Conservation (phyloP, 2,329 filamentous ascomycete species). For the Colletotrichum falcatum region DNA sequence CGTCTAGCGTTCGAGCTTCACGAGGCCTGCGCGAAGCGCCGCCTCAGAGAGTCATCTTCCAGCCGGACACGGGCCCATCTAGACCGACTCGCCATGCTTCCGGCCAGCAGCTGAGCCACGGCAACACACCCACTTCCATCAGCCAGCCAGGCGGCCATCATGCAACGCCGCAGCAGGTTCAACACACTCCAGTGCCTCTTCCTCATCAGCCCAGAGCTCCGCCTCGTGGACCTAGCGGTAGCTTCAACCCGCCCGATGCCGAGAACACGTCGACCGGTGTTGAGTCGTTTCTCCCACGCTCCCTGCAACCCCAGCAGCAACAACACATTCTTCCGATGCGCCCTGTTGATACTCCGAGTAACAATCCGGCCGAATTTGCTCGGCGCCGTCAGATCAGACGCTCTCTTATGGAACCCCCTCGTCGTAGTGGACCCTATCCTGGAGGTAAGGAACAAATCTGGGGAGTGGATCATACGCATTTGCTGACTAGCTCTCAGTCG, state of each 20-base stretch:
- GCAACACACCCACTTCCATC: conserved; percentile 45
- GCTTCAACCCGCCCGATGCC: conserved; percentile 65
- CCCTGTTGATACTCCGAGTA: conserved; percentile 80
- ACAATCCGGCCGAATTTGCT: conserved; percentile 76
- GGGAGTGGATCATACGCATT: neutral
- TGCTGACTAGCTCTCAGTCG: conserved; percentile 51
- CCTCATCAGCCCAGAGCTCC: conserved; percentile 46
- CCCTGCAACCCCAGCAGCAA: conserved; percentile 73
- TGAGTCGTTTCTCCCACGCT: conserved; percentile 55
- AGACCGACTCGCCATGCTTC: conserved; percentile 72
- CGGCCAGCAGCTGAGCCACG: conserved; percentile 40
- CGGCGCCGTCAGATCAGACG: conserved; percentile 63
- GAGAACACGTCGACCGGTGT: conserved; percentile 71
- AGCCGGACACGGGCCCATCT: conserved; percentile 78
- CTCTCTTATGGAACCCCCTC: conserved; percentile 36
- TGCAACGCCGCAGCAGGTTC: conserved; percentile 41
- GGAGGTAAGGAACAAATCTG: conserved; percentile 64
- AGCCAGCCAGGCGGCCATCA: conserved; percentile 43
- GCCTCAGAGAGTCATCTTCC: conserved; percentile 85
- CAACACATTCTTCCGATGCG: conserved; percentile 75
- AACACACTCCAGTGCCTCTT: conserved; percentile 48
- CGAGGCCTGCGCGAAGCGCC: conserved; percentile 83
- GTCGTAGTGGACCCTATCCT: conserved; percentile 56
- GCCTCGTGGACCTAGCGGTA: conserved; percentile 57
- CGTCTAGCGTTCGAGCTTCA: conserved; percentile 66